Base-by-base conservation (phyloP, 176 grass and related monocot genomes). In the Cymbopogon citratus region DNA sequence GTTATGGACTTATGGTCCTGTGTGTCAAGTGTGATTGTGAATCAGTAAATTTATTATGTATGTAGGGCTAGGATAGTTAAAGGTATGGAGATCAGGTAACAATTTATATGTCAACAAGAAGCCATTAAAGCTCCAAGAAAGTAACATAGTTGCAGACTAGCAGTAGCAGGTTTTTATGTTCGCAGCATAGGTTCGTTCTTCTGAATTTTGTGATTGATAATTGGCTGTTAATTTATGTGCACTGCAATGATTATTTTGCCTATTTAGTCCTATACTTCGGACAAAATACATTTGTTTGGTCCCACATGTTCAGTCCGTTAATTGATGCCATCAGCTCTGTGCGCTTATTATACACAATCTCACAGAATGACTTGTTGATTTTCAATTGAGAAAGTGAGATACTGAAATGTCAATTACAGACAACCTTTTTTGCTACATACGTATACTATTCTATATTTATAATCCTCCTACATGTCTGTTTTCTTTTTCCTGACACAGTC, bases 401-500 rank as follows among this genome's bases (percentile, higher is more conserved):
- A 56, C 51, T 26, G n/a, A 38, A 4, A 59, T 73, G 36, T 33
- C 68, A 59, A 36, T 59, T 59, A 33, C 38, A 69, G 28, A 38
- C 13, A 62, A 25, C 46, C 36, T 31, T 72, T 68, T 46, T 60
- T 15, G 16, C 24, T 71, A 27, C 4, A 33, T 19, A 18, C 13
- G 0, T 26, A 8, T 25, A 45, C 36, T 35, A 5, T 67, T 36
- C 21, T 14, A 14, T 48, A 49, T 35, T 36, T 86, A 5, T 41
- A 23, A 23, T 66, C 46, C 18, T 80, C 45, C 12, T 80, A n/a
- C n/a, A n/a, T 25, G 43, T 49, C 5, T 23, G 28, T 33, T 63
- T 81, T 88, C 61, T 80, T n/a, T 5, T 49, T 75, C 65, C 18
- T 69, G 31, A 25, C 9, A 59, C 54, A 44, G 33, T 63, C 33